Evolutionary conservation across 2,329 filamentous ascomycete genomes (phyloP).

Genomic region (Ilyonectria robusta): DNA sequence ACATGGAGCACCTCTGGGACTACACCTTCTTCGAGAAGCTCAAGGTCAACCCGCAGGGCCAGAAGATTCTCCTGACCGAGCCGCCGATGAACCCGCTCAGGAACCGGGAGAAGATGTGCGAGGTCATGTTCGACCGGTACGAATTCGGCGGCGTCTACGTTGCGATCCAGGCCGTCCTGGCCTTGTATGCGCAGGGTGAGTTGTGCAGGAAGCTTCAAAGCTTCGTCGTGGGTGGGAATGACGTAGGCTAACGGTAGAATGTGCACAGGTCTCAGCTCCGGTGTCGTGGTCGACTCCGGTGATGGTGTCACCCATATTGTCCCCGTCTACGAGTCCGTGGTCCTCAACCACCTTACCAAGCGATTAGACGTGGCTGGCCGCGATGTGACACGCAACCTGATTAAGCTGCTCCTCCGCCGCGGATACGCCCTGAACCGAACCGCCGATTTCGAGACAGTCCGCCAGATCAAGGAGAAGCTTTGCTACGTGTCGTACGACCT

Average conservation of each 20-base stretch:
- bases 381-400: constrained; percentile 98
- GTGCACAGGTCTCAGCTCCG: constrained; percentile 80
- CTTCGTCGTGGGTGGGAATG: constrained; percentile 14
- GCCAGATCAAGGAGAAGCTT: constrained; percentile 99
- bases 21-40: constrained; percentile 99
- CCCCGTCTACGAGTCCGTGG: constrained; percentile 97
- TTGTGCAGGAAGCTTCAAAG: constrained; percentile 7
- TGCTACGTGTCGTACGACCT: constrained; percentile 99
- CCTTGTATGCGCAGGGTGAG: constrained; percentile 94
- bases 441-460: constrained; percentile 98
- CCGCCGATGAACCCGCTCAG: constrained; percentile 97
- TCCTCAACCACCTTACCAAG: constrained; percentile 95
- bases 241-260: constrained; percentile 24
- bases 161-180: constrained; percentile 96
- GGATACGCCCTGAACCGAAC: constrained; percentile 98
- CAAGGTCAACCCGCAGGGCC: constrained; percentile 88
- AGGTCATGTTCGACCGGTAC: constrained; percentile 99
- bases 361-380: constrained; percentile 95
- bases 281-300: constrained; percentile 98
- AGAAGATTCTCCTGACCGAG: constrained; percentile 98
- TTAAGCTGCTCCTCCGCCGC: constrained; percentile 91
- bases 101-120: constrained; percentile 98
- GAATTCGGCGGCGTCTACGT: constrained; percentile 97
- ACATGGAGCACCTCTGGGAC: constrained; percentile 99
- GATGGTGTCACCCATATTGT: constrained; percentile 99